Base-by-base conservation (phyloP, 768 basidiomycete species). In the Mycena maculata region DNA sequence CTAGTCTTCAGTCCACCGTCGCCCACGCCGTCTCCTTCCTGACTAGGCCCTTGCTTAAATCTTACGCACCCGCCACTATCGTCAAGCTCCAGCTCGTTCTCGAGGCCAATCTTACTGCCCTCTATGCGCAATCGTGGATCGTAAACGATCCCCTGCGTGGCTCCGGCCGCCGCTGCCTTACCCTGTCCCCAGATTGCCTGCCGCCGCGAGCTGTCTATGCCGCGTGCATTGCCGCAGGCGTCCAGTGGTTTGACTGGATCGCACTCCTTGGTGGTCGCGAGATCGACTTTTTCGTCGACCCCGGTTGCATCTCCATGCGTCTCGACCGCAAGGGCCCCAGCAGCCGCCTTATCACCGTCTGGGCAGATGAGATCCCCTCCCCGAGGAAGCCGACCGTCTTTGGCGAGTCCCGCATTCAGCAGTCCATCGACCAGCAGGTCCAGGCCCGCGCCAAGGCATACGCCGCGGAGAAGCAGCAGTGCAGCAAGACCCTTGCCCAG, bases 231-330 rank as follows among this genome's bases (percentile, higher is more conserved):
- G 82, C 88, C 25, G 82, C 90, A 41, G 87, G 87, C 63, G 84
- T 94, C 33, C 90, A 92, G 73, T 94, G 93, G 93, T 88, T 89
- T 63, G 88, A 92, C 75, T 94, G 93, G 93, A 91, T 93, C 59
- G 71, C 83, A 49, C 81, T 85, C 63, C 86, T 94, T 49, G 92
- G 92, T 13, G 84, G 86, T 70, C 79, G 81, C 63, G 90, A 91
- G 79, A 89, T 94, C 74, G 92, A 94, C 77, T 85, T 94, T 66
- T 90, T 92, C 78, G 86, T 93, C 72, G 91, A 94, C 76, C 93
- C 93, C 68, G 92, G 92, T 67, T 89, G 87, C 75, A 87, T 94
- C 69, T 90, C 90, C 64, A 80, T 92, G 69, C 91, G 90, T 66
- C 83, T 85, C 74, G 84, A 83, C 56, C 81, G 76, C 64, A 77